A percentile compares a stretch with the other conserved stretches of the same genome.
phyloP scores from a whole-genome alignment of 805 yeast genomes.

The Starmerella sp. region DNA sequence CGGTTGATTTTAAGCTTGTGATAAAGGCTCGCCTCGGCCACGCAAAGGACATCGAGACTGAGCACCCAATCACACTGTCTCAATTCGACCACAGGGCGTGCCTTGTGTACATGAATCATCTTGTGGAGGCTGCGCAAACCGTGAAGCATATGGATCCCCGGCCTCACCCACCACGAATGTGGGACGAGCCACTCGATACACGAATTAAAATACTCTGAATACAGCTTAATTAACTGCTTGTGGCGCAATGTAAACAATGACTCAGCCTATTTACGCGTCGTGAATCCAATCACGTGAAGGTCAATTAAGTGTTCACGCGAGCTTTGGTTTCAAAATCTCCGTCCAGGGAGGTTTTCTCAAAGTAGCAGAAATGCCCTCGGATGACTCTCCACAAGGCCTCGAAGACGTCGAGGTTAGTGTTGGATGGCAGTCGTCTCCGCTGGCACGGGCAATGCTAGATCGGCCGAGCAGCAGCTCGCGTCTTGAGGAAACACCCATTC shows the following conservation, averaged over 20 bases:
- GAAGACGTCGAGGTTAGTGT: constrained; percentile 4
- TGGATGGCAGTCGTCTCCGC: constrained; percentile 3
- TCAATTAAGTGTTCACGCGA: not conserved
- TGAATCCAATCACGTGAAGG: not conserved
- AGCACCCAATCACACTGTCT: constrained; percentile 28
- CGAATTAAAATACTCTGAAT: not conserved
- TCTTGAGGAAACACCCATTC: not conserved
- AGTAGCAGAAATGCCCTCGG: not conserved
- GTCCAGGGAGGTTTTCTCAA: not conserved
- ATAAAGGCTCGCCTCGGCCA: constrained; percentile 30
- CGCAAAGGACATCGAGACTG: constrained; percentile 31
- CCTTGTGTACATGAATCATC: constrained; percentile 27
- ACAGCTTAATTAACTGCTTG: not conserved
- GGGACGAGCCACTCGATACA: constrained; percentile 15
- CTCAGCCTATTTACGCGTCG: not conserved
- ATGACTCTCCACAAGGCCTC: constrained; percentile 4
- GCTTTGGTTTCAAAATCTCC: not conserved
- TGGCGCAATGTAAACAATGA: constrained; percentile 1
- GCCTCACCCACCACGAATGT: constrained; percentile 18
- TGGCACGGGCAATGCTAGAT: not conserved
- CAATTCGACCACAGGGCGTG: constrained; percentile 32
- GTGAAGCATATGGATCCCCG: constrained; percentile 20
- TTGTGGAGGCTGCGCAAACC: constrained; percentile 28
- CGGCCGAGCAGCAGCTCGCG: constrained; percentile 4
- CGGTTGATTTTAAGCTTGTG: constrained; percentile 27